Base-by-base conservation (phyloP, 78 protist genomes). In the Chrysochromulina parva region DNA sequence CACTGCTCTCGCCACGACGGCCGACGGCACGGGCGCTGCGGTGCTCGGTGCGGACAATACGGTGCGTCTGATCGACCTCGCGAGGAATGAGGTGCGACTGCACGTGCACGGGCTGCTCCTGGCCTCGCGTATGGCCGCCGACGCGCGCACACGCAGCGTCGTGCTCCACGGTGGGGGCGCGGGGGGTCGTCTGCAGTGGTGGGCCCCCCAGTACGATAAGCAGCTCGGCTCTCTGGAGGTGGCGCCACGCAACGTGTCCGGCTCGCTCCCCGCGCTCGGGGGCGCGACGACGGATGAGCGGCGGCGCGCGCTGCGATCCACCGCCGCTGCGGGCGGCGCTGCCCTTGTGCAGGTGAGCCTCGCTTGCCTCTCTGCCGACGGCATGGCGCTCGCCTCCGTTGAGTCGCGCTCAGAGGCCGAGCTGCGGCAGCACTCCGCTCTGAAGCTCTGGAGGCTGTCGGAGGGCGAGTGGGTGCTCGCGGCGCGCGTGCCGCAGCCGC, bases 281-380 rank as follows among this genome's bases (percentile, higher is more conserved):
- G 62, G 24, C 57, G 1, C 55, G 13, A 1, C 38, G 14, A 24
- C 16, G 50, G 82, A 74, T 14, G 6, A 6, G 57, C 82, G 82
- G 38, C 80, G 47, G 17, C 55, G 57, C 57, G 38, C 82, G 55
- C 48, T 48, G 57, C 9, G 82, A 4, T 14, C 7, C 57, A 74
- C 82, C 28, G 82, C 82, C 57, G 82, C 82, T 14, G 82, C 82
- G 28, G 82, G 82, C 82, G 82, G 82, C 82, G 22, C 82, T 2
- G 13, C 82, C 57, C 62, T 58, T 13, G 62, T 58, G 62, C 62
- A 58, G 62, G 62, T 58, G 13, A 13, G 13, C 24, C 62, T 58
- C 62, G 62, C 62, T 13, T 58, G 62, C 62, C 62, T 58, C 62
- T 58, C 62, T 13, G 62, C 62, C 62, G 62, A 58, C 62, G 62